Conservation (phyloP, 2,329 filamentous ascomycete species). For the Clathrospora elynae region DNA sequence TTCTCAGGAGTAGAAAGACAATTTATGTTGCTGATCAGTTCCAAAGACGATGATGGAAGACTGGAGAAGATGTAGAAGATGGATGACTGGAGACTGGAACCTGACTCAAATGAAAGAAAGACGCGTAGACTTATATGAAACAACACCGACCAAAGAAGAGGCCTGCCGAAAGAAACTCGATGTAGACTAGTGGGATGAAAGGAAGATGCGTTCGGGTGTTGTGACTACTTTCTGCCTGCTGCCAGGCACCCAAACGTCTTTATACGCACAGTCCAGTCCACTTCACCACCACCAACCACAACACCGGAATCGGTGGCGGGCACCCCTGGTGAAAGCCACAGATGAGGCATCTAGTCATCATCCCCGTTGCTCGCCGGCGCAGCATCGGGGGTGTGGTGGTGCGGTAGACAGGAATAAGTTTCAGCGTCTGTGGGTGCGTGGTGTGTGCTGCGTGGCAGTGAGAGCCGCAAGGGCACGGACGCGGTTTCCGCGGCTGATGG, state of each 20-base stretch:
- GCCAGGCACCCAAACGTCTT: conserved; percentile 39
- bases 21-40: conserved; percentile 9
- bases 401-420: conserved; percentile 36
- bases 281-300: conserved; percentile 21
- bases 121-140: conserved; percentile 16
- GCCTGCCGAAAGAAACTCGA: conserved; percentile 15
- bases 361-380: conserved; percentile 25
- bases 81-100: conserved; percentile 15
- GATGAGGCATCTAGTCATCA: conserved; percentile 38
- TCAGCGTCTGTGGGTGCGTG: conserved; percentile 29
- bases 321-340: conserved; percentile 21
- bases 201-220: conserved; percentile 15
- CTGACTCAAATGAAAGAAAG: conserved; percentile 25
- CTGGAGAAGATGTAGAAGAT: conserved; percentile 12
- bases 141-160: conserved; percentile 4
- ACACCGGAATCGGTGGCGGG: conserved; percentile 17
- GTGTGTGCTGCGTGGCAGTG: conserved; percentile 26
- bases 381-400: conserved; percentile 11
- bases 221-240: conserved; percentile 23
- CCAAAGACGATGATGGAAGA: conserved; percentile 19
- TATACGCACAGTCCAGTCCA: conserved; percentile 29
- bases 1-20: conserved; percentile 2
- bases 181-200: conserved; percentile 17
- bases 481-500: conserved; percentile 18
- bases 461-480: conserved; percentile 24